Evolutionary conservation across 2,329 filamentous ascomycete species (phyloP), one percentile per base, ranked within the genome.

Genomic region (Colletotrichum destructivum): DNA sequence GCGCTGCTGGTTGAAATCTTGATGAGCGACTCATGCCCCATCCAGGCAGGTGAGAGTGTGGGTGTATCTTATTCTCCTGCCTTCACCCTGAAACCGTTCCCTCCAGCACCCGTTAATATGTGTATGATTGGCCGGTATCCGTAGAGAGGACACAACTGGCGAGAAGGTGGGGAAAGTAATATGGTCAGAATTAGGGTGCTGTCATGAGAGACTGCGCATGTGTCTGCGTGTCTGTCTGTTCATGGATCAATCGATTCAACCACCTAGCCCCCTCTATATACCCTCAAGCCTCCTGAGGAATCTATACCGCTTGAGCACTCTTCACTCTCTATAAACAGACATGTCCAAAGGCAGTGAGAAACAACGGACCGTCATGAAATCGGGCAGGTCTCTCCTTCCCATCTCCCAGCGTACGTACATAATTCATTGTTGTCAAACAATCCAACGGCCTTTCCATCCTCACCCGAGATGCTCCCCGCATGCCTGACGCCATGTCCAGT

Each of bases 361-460:
- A 44, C 8, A 35, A 69, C 11, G 42, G 42, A 54, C 42, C 51
- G 54, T 57, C 62, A 23, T 69, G 21, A 69, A 59, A 38, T 46
- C 44, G 35, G 18, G 54, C n/a, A 26, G 31, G 26, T 23, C 8
- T 38, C 9, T 55, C 46, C 62, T 52, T n/a, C 21, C 61, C 21
- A 38, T 21, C 38, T 21, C 31, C 47, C 61, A 63, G 35, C 62
- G 15, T 55, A 35, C 18, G 42, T 61, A 62, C 56, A 60, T 56
- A 35, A 71, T 26, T 66, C 62, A 64, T 67, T 47, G 68, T 67
- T 47, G 63, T 67, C 68, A 56, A 67, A 66, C 42, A 56, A 62
- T 35, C 38, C 40, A n/a, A 62, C 42, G 51, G 44, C 49, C 47
- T 64, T 51, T 62, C 44, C 44, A 62, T 18, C 63, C 56, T 67